Evolutionary conservation across 148 eudicot species (phyloP), one percentile per base, ranked within the genome.

Genomic region (Cornus kousa): DNA sequence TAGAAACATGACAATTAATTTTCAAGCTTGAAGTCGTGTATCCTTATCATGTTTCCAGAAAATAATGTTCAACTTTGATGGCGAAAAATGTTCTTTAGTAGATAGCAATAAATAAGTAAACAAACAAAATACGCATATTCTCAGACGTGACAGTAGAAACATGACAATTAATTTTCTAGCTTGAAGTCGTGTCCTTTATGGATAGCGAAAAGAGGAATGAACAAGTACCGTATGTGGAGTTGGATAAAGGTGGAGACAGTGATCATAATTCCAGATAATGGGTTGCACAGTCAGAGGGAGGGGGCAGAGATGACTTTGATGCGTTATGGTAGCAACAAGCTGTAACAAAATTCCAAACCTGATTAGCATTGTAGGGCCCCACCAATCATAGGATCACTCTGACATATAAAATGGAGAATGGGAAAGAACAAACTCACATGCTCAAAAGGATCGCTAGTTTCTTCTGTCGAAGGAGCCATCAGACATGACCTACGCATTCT

Each of bases 291-390:
- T 90, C 73, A 95, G 84, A 55, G 99, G 97, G 40, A 93, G 97
- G 33, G 99, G 99, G 76, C 99, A 95, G 22, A 95, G 90, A 90
- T 95, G 99, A 78, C 93, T 87, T 86, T 95, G 99, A 87, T 95
- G 99, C 68, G 91, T 90, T 79, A 95, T 87, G 68, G 99, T 95
- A 68, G 99, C 97, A 90, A 95, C 97, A 82, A 95, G 90, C 99
- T 95, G 99, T 87, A 87, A 64, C 40, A 74, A 43, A 74, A 17
- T 65, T 67, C 43, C 67, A 43, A 43, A 69, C 24, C 32, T 50
- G 39, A 53, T 35, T 53, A 55, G 33, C 60, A 73, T 39, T 43
- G 70, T 68, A 13, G 66, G 57, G 39, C 57, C 77, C 37, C 9
- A 74, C 3, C 43, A 62, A 7, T 31, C 74, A 31, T 16, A 46